Percentiles rank a stretch among this genome's conserved stretches.
Evolutionary conservation across 2,329 filamentous ascomycete species (phyloP).

Genomic region (Didymella arachidicola): DNA sequence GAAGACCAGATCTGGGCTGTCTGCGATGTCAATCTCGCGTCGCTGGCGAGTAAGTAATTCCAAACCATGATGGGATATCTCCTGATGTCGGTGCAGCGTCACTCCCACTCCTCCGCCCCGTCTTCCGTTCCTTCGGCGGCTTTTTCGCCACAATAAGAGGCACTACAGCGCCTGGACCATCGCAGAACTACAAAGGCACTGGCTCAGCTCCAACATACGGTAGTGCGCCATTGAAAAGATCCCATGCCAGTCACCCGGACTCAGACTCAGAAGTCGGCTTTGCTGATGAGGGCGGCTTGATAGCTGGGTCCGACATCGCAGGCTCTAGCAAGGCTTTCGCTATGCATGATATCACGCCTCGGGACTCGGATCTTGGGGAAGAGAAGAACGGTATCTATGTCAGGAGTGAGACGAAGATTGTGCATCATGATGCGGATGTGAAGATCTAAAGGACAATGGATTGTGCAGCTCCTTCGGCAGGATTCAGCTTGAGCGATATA

Average conservation of each 20-base stretch:
- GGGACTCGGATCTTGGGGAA: neutral
- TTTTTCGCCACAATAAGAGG: slow-evolving; percentile 22
- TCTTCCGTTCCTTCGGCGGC: slow-evolving; percentile 27
- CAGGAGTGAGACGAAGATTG: slow-evolving; percentile 19
- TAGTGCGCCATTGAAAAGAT: slow-evolving; percentile 16
- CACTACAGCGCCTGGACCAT: neutral
- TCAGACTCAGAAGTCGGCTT: slow-evolving; percentile 27
- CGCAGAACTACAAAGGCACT: slow-evolving; percentile 16
- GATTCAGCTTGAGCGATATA: neutral
- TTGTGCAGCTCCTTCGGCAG: neutral
- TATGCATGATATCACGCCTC: slow-evolving; percentile 15
- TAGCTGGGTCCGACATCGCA: slow-evolving; percentile 9
- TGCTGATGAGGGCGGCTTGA: slow-evolving; percentile 18
- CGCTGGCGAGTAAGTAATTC: slow-evolving; percentile 26
- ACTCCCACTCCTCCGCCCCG: slow-evolving; percentile 31
- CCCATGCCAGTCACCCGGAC: slow-evolving; percentile 4
- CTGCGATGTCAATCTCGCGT: slow-evolving; percentile 36
- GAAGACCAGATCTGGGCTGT: slow-evolving; percentile 38
- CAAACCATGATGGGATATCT: rapidly evolving
- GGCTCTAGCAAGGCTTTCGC: slow-evolving; percentile 20
- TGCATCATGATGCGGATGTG: slow-evolving; percentile 14
- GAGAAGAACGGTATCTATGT: slow-evolving; percentile 17
- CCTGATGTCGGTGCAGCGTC: slow-evolving; percentile 22
- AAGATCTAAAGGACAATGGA: neutral
- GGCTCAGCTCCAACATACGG: slow-evolving; percentile 22